These are phyloP conservation scores for Candida tropicalis DNA, from an alignment of 1,139 yeast species.

Conservation along the genomic window DNA sequence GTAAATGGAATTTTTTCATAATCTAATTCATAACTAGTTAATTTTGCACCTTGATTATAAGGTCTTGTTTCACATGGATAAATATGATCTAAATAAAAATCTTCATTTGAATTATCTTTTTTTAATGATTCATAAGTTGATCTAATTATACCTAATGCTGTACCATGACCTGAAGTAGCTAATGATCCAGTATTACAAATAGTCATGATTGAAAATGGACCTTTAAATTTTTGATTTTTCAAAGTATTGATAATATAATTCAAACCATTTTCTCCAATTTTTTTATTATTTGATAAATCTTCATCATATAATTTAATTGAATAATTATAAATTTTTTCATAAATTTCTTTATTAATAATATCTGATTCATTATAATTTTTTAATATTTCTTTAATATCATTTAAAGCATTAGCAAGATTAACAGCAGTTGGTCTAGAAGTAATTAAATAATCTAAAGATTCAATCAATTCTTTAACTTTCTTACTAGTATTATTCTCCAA, in stretches of 20 bases:
- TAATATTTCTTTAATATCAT: slow-evolving; percentile 50
- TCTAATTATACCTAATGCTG: slow-evolving; percentile 90
- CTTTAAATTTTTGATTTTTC: slow-evolving; percentile 51
- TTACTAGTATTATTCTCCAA: slow-evolving; percentile 9
- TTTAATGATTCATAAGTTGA: slow-evolving; percentile 56
- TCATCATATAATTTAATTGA: slow-evolving; percentile 66
- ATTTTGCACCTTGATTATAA: slow-evolving; percentile 92
- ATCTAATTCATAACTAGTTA: slow-evolving; percentile 87
- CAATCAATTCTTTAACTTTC: slow-evolving; percentile 36
- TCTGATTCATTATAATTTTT: slow-evolving; percentile 11
- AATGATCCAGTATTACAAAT: slow-evolving; percentile 87
- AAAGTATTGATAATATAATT: slow-evolving; percentile 58
- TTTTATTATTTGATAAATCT: slow-evolving; percentile 74
- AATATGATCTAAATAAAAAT: slow-evolving; percentile 61
- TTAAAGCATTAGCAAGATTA: slow-evolving; percentile 78
- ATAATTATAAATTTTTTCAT: slow-evolving; percentile 46
- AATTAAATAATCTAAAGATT: slow-evolving; percentile 64
- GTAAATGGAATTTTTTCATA: slow-evolving; percentile 88
- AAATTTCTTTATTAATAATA: slow-evolving; percentile 31
- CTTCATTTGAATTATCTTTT: slow-evolving; percentile 23
- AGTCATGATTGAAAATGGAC: slow-evolving; percentile 79
- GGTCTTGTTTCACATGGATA: slow-evolving; percentile 96
- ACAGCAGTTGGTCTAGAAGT: slow-evolving; percentile 95
- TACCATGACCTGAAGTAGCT: slow-evolving; percentile 97
- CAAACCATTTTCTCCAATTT: slow-evolving; percentile 82